Percentiles rank a stretch among this genome's conserved stretches.
phyloP scores from a whole-genome alignment of 148 eudicot species.

The Silene latifolia region DNA sequence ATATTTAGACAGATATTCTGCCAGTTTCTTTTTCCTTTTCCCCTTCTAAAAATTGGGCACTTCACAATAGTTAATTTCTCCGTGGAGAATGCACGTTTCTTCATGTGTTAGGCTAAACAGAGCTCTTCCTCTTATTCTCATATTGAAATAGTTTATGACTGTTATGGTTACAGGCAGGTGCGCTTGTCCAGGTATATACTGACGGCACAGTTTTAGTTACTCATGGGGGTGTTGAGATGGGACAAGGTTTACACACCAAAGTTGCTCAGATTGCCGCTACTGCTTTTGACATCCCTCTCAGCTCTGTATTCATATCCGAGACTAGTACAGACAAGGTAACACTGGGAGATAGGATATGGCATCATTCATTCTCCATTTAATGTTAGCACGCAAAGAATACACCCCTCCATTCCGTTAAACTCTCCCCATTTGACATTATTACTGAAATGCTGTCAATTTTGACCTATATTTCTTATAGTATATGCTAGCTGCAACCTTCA shows the following conservation, averaged over 20 bases:
- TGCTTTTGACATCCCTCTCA: constrained; percentile 77
- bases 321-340: constrained; percentile 99
- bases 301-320: constrained; percentile 89
- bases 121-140: not conserved
- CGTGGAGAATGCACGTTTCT: not conserved
- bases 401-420: no score
- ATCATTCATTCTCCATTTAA: not conserved
- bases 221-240: constrained; percentile 99
- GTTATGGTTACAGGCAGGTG: constrained; percentile 69
- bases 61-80: not conserved
- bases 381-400: not conserved
- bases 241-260: constrained; percentile 98
- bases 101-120: not conserved
- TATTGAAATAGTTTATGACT: constrained; percentile 10
- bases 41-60: not conserved
- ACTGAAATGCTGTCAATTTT: no score
- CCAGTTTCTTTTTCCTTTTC: not conserved
- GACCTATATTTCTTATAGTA: no score
- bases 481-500: no score
- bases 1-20: not conserved
- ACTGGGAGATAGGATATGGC: constrained; percentile 6
- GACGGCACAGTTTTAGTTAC: constrained; percentile 98
- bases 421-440: no score
- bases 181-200: constrained; percentile 95
- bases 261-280: constrained; percentile 98